These are phyloP conservation scores for Lachnellula willkommii DNA, from an alignment of 2,329 filamentous ascomycete genomes.

Conservation along the genomic window DNA sequence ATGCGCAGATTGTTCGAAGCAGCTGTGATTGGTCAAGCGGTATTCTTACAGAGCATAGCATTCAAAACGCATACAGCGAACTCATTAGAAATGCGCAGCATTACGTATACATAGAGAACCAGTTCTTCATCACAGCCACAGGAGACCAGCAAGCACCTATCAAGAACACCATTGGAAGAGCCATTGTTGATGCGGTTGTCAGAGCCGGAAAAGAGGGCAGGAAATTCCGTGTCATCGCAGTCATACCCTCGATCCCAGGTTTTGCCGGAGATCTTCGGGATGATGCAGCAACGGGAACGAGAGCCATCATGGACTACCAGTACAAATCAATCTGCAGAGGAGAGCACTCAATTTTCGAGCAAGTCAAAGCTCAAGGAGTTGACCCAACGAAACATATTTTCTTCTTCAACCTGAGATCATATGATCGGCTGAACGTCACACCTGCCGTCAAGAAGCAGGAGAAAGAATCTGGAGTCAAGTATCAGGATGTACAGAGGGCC, in stretches of 20 bases:
- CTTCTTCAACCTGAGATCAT: constrained; percentile 88
- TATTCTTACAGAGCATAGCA: constrained; percentile 76
- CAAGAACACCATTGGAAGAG: constrained; percentile 78
- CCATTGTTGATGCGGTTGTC: constrained; percentile 88
- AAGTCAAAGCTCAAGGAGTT: constrained; percentile 66
- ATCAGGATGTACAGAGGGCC: constrained; percentile 80
- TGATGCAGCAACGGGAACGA: constrained; percentile 75
- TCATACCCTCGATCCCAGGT: constrained; percentile 88
- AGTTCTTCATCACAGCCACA: constrained; percentile 94
- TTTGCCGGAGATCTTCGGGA: constrained; percentile 88
- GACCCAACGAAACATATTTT: constrained; percentile 80
- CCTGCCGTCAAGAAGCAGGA: constrained; percentile 68
- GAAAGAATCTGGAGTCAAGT: constrained; percentile 73
- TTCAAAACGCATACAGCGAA: constrained; percentile 81
- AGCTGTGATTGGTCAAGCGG: constrained; percentile 93
- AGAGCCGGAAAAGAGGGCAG: constrained; percentile 73
- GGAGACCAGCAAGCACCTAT: constrained; percentile 81
- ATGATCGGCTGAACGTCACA: constrained; percentile 86
- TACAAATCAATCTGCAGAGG: constrained; percentile 94
- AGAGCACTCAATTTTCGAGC: constrained; percentile 82
- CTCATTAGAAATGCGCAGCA: constrained; percentile 84
- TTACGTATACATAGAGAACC: constrained; percentile 96
- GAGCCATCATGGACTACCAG: constrained; percentile 96
- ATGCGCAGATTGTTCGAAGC: constrained; percentile 81
- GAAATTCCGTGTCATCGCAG: constrained; percentile 84